Conservation (phyloP, 768 basidiomycete genomes). For the Phanerochaete sordida region DNA sequence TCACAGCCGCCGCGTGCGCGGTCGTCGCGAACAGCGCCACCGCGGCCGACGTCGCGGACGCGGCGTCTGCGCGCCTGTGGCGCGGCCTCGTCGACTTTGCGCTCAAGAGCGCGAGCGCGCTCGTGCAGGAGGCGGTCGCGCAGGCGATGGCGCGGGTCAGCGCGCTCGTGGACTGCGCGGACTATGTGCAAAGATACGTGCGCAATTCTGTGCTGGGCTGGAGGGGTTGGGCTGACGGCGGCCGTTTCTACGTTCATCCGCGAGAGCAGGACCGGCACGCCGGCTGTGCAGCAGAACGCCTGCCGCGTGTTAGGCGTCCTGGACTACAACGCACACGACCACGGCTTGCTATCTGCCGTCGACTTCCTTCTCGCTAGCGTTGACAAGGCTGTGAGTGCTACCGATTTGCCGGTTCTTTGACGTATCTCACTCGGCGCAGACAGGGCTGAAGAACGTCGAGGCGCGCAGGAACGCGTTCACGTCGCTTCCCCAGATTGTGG, state of each 20-base stretch:
- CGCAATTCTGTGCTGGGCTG: no score
- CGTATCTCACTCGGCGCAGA: slow-evolving; percentile 25
- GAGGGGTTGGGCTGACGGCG: not conserved
- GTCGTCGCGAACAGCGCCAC: slow-evolving; percentile 68
- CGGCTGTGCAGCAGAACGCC: slow-evolving; percentile 67
- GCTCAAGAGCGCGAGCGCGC: slow-evolving; percentile 58
- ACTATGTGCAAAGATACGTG: slow-evolving; percentile 72
- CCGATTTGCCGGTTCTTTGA: slow-evolving; percentile 7
- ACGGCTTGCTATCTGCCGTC: slow-evolving; percentile 52
- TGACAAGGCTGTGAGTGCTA: slow-evolving; percentile 45
- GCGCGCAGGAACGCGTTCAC: slow-evolving; percentile 52
- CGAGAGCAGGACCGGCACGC: slow-evolving; percentile 51
- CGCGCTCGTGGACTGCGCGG: slow-evolving; percentile 59
- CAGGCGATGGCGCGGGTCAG: slow-evolving; percentile 68
- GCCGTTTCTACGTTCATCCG: slow-evolving; percentile 49
- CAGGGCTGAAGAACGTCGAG: slow-evolving; percentile 46
- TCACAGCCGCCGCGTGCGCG: slow-evolving; percentile 68
- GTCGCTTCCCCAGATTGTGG: slow-evolving; percentile 48
- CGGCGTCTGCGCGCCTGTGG: slow-evolving; percentile 55
- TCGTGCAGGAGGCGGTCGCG: slow-evolving; percentile 78
- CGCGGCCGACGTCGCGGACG: slow-evolving; percentile 40
- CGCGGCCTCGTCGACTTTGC: slow-evolving; percentile 63
- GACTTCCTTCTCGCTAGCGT: slow-evolving; percentile 59
- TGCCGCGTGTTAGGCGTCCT: slow-evolving; percentile 66
- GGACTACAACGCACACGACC: slow-evolving; percentile 55